Conservation (phyloP, 225 moss, liverwort and hornwort species). For the Pseudoscleropodium purum region DNA sequence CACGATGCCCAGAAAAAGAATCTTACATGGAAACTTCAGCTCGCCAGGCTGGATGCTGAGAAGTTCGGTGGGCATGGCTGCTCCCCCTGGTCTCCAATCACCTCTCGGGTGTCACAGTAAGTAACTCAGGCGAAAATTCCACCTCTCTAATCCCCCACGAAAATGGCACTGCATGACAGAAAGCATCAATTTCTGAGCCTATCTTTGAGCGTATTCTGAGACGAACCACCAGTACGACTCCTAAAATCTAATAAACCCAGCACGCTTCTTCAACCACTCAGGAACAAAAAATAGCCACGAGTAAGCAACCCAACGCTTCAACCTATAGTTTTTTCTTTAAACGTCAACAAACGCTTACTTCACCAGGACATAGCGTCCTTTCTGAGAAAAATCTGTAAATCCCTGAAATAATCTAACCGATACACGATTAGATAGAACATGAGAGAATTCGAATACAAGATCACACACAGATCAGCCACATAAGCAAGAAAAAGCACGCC, state of each 20-base stretch:
- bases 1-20: neutral
- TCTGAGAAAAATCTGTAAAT: neutral
- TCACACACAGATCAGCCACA: neutral
- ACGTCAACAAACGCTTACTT: neutral
- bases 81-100: constrained; percentile 3
- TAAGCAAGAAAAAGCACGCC: neutral
- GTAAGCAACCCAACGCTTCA: neutral
- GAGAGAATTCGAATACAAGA: neutral
- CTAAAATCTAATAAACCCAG: neutral
- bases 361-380: neutral
- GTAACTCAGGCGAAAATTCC: neutral
- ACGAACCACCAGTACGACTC: neutral
- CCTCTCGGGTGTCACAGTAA: neutral
- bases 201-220: neutral
- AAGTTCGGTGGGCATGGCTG: constrained; percentile 97
- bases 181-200: neutral
- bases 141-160: neutral
- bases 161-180: neutral
- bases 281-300: neutral
- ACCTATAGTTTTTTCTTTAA: neutral
- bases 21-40: constrained; percentile 94
- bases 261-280: neutral
- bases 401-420: neutral
- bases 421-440: neutral
- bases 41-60: constrained; percentile 95